Evolutionary conservation across 2,329 filamentous ascomycete species (phyloP).

Genomic region (Scedosporium apiospermum): DNA sequence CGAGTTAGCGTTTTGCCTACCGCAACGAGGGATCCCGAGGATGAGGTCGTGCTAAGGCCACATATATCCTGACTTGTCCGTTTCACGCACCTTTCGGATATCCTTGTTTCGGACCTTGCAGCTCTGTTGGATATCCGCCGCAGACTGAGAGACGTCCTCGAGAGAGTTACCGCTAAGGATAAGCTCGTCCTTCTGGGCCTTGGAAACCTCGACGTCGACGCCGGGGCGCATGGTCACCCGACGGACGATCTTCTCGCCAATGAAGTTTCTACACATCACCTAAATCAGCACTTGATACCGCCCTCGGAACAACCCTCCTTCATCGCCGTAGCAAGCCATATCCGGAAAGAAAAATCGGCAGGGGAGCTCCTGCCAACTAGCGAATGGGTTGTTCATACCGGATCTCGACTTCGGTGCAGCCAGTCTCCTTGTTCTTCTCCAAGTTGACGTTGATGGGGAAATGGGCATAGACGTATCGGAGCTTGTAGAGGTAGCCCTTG

Average conservation of each 20-base stretch:
- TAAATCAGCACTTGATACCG: constrained; percentile 19
- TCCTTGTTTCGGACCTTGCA: constrained; percentile 99
- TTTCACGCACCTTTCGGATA: constrained; percentile 81
- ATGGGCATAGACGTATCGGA: constrained; percentile 99
- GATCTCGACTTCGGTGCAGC: constrained; percentile 88
- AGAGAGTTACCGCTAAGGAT: constrained; percentile 87
- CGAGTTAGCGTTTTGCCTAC: not conserved
- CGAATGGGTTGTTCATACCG: constrained; percentile 49
- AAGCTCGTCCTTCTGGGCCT: constrained; percentile 96
- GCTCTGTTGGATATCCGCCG: constrained; percentile 98
- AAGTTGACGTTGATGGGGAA: constrained; percentile 99
- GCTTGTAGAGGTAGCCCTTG: constrained; percentile 99
- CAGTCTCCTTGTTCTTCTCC: constrained; percentile 90
- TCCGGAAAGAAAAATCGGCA: not conserved
- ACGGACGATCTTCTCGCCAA: constrained; percentile 99
- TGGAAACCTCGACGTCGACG: constrained; percentile 83
- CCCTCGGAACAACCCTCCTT: not conserved
- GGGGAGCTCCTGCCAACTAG: not conserved
- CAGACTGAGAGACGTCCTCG: constrained; percentile 94
- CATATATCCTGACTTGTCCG: not conserved
- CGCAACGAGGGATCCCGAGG: not conserved
- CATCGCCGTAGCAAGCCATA: not conserved
- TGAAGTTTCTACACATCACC: constrained; percentile 67
- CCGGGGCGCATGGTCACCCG: constrained; percentile 80
- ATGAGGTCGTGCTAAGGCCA: not conserved